Conservation (phyloP, 2,329 filamentous ascomycete genomes). For the Colletotrichum tamarilloi region DNA sequence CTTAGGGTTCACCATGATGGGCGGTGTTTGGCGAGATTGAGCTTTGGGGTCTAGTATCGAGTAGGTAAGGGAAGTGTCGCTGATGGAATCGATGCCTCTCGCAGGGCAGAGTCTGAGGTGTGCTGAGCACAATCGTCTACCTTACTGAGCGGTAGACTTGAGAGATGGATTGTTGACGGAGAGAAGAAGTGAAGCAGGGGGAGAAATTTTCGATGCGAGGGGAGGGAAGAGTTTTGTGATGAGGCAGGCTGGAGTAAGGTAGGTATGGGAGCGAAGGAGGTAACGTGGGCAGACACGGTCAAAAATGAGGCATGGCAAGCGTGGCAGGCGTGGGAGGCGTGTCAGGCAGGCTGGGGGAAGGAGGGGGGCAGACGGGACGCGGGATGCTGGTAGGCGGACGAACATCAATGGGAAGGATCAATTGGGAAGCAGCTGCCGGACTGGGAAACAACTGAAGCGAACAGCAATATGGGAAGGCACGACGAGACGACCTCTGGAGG, state of each 20-base stretch:
- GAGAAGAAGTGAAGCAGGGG: background rate
- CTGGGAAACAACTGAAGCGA: background rate
- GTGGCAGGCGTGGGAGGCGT: background rate
- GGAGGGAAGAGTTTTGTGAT: constrained; percentile 14
- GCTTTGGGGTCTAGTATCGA: background rate
- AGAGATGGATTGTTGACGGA: background rate
- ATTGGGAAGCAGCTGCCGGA: background rate
- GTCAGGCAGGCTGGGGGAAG: background rate
- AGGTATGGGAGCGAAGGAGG: background rate
- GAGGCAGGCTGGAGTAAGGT: too few species aligned
- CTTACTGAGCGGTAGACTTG: background rate
- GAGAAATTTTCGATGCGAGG: background rate
- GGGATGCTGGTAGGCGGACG: background rate
- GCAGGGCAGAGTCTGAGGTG: too few species aligned
- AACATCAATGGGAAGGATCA: too few species aligned
- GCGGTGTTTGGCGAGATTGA: too few species aligned
- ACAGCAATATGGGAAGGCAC: background rate
- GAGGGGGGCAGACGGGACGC: background rate
- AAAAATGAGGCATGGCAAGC: background rate
- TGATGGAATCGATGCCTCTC: background rate
- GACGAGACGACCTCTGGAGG: background rate
- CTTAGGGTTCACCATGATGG: constrained; percentile 18
- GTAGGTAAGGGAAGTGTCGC: background rate
- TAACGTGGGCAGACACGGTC: background rate
- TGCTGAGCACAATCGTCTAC: background rate